A percentile compares a stretch with the other conserved stretches of the same genome.
Conservation (phyloP, 2,329 filamentous ascomycete genomes). For the Byssochlamys sp. region DNA sequence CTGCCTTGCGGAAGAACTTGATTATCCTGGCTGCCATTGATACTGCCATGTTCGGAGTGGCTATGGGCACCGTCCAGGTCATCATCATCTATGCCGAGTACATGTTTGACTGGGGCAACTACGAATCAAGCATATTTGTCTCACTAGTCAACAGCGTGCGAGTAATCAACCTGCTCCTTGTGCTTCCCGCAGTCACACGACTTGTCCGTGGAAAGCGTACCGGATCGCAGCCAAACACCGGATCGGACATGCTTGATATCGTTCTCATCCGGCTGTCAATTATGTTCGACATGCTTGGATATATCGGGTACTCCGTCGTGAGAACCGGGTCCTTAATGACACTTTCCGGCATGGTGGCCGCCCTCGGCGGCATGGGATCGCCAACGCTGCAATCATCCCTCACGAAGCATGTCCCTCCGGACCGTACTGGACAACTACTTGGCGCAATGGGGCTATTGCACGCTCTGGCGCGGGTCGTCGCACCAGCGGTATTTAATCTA, state of each 20-base stretch:
- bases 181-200: constrained; percentile 70
- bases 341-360: constrained; percentile 59
- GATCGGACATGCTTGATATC: constrained; percentile 70
- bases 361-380: constrained; percentile 72
- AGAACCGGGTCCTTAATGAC: constrained; percentile 57
- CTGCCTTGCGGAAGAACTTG: constrained; percentile 66
- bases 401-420: constrained; percentile 81
- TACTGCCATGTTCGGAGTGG: constrained; percentile 68
- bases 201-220: constrained; percentile 49
- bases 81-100: constrained; percentile 74
- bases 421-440: constrained; percentile 74
- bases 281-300: constrained; percentile 65
- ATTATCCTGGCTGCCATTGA: constrained; percentile 70
- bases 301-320: constrained; percentile 62
- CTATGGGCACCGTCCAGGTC: constrained; percentile 72
- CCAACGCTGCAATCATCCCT: constrained; percentile 75
- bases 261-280: constrained; percentile 65
- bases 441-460: constrained; percentile 81
- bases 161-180: constrained; percentile 61
- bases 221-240: constrained; percentile 45
- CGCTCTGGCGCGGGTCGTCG: constrained; percentile 66
- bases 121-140: constrained; percentile 71
- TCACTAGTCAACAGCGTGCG: constrained; percentile 69
- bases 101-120: constrained; percentile 71
- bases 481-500: constrained; percentile 73